A percentile compares a stretch with the other conserved stretches of the same genome.
Conservation (phyloP, 805 yeast genomes). For the Dipodascus geniculatus region DNA sequence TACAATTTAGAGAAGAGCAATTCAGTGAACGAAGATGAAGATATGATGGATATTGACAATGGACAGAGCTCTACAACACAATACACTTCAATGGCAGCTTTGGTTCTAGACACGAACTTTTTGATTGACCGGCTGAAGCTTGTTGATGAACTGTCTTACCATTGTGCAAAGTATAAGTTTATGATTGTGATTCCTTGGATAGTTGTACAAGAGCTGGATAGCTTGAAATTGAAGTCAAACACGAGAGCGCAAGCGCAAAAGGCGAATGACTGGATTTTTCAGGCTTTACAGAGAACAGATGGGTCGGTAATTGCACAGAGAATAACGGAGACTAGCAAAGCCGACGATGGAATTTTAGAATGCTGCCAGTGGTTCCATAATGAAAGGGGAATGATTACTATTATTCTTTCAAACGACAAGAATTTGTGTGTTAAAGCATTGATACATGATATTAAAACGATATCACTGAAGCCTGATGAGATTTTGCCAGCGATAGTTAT, state of each 20-base stretch:
- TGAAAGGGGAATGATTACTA: constrained; percentile 27
- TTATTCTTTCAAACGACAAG: constrained; percentile 70
- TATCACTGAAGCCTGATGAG: constrained; percentile 24
- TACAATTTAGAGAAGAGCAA: neutral
- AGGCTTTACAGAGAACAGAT: constrained; percentile 39
- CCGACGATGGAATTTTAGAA: constrained; percentile 63
- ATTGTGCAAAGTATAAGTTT: constrained; percentile 34
- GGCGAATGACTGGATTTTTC: constrained; percentile 71
- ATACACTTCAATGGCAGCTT: too few species aligned
- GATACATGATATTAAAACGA: constrained; percentile 45
- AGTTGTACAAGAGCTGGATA: constrained; percentile 73
- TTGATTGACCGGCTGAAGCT: constrained; percentile 54
- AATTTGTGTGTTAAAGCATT: constrained; percentile 74
- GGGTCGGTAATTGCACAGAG: constrained; percentile 55
- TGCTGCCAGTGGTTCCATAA: constrained; percentile 59
- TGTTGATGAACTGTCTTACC: constrained; percentile 37
- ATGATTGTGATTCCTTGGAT: constrained; percentile 55
- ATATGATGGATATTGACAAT: neutral
- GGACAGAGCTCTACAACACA: too few species aligned
- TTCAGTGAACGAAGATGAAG: neutral
- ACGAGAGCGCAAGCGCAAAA: constrained; percentile 6
- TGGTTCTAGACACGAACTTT: constrained; percentile 79
- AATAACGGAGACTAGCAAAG: constrained; percentile 39
- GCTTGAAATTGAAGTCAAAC: constrained; percentile 42
- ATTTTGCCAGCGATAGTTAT: neutral